Base-by-base conservation (phyloP, 805 yeast species). In the Kurtzmaniella cleridarum region DNA sequence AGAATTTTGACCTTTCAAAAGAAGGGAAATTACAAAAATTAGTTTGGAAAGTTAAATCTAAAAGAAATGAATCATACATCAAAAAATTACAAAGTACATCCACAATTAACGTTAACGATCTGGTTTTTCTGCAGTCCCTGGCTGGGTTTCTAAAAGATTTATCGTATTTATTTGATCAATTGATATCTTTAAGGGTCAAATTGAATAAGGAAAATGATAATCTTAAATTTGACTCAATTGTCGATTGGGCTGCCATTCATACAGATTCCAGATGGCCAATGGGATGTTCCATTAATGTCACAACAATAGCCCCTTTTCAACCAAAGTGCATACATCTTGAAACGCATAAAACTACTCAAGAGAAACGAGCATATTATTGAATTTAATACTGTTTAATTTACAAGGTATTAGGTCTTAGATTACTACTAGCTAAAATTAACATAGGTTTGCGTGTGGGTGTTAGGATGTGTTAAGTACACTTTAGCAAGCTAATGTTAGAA, bases 331-430 rank as follows among this genome's bases (percentile, higher is more conserved):
- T 3, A 44, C 44, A 13, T 47, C 71, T 71, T 54, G 75, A 70
- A 44, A 64, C 62, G 8, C 36, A 51, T 34, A 69, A 62, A 37
- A 62, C 69, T 8, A 57, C 78, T 57, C 81, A 75, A 44, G 81
- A 76, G 27, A 70, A 73, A 2, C 70, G 82, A 48, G 66, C 62
- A 16, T 57, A 65, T 1, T 55, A 79, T 1, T 63, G 76, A 43
- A n/a, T n/a, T n/a, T n/a, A n/a, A n/a, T n/a, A n/a, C n/a, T n/a
- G n/a, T n/a, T n/a, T n/a, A n/a, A n/a, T n/a, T n/a, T n/a, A n/a
- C n/a, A n/a, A n/a, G n/a, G n/a, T n/a, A n/a, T n/a, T n/a, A n/a
- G n/a, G n/a, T n/a, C n/a, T 53, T 53, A 41, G 41, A 53, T 35
- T 53, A 46, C 32, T 11, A 30, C 8, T 14, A 15, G 34, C 10